Evolutionary conservation across 1,284 basidiomycete species (phyloP).

Genomic region (Laetiporus sulphureus): DNA sequence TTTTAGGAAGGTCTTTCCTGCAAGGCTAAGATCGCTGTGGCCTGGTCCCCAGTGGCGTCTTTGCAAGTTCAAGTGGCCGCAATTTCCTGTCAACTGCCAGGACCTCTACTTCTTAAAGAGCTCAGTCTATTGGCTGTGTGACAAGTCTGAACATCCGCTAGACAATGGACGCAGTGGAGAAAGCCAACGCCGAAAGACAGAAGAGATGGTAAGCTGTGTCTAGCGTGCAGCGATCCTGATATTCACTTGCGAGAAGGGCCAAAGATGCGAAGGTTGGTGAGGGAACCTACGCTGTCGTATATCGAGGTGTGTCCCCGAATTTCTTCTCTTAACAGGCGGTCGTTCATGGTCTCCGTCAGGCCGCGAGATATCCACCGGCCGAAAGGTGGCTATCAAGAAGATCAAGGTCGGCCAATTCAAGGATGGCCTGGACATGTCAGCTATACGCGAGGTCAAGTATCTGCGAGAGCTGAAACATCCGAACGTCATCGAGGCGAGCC

Average conservation of each 20-base stretch:
- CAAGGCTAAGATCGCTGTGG: no score
- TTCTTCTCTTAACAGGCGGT: neutral
- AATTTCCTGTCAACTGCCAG: no score
- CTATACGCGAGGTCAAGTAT: constrained; percentile 97
- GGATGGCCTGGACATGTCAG: constrained; percentile 98
- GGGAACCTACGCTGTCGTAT: constrained; percentile 97
- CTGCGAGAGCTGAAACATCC: constrained; percentile 90
- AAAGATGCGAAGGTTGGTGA: constrained; percentile 92
- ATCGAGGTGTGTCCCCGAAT: constrained; percentile 55
- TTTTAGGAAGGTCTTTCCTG: no score
- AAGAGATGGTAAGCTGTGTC: constrained; percentile 50
- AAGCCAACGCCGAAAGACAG: constrained; percentile 63
- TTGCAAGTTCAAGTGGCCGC: no score
- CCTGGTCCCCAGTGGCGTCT: no score
- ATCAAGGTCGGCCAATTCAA: constrained; percentile 96
- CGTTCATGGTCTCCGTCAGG: constrained; percentile 32
- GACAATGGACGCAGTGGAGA: constrained; percentile 76
- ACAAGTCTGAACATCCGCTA: neutral
- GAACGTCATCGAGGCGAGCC: constrained; percentile 84
- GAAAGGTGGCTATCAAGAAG: constrained; percentile 95
- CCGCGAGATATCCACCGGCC: constrained; percentile 59
- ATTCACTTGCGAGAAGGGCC: constrained; percentile 39
- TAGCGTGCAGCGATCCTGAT: neutral
- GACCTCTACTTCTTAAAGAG: neutral
- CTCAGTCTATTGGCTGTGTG: neutral